Base-by-base conservation (phyloP, 352 stramenopile genomes). In the Saprolegnia parasitica region DNA sequence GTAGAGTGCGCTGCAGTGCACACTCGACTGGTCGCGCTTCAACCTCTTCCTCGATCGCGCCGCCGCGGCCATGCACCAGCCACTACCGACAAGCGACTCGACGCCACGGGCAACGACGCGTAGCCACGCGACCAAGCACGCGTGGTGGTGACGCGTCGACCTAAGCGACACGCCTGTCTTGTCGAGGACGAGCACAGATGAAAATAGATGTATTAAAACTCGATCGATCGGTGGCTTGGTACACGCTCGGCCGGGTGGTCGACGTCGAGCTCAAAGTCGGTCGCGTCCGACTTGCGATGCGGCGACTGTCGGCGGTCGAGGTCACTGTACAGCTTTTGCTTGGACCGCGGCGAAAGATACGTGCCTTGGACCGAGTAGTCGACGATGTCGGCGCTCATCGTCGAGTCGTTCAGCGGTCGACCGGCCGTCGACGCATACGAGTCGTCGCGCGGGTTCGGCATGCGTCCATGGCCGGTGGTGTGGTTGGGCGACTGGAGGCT, bases 11-110 rank as follows among this genome's bases (percentile, higher is more conserved):
- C 73, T 88, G 40, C 80, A 80, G 1, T 80, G 85, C 40, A 50
- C 71, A 20, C 71, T 93, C 37, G 85, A 93, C 21, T 71, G 74
- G 35, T 77, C 72, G 18, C 68, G 72, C 6, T 88, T 91, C 50
- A 76, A 80, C 73, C 70, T 73, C 16, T 93, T 93, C 46, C 73
- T 93, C 29, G 81, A 89, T 49, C 83, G 81, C 37, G 79, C 84
- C 15, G 68, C 78, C 20, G 89, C 89, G 57, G 65, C 65, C 20
- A 65, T 61, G 13, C 11, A 49, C 42, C 42, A 49, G 42, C 42
- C 42, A 49, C 42, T 49, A 1, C 11, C 42, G 42, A 49, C 29
- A 5, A 5, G 29, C 29, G 29, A 49, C 42, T 1, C 42, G 42
- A 49, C 42, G 18, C 42, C 58, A 13, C 35, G 21, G 29, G 37